Base-by-base conservation (phyloP, 441 rosid species). In the Croton laevigatus region DNA sequence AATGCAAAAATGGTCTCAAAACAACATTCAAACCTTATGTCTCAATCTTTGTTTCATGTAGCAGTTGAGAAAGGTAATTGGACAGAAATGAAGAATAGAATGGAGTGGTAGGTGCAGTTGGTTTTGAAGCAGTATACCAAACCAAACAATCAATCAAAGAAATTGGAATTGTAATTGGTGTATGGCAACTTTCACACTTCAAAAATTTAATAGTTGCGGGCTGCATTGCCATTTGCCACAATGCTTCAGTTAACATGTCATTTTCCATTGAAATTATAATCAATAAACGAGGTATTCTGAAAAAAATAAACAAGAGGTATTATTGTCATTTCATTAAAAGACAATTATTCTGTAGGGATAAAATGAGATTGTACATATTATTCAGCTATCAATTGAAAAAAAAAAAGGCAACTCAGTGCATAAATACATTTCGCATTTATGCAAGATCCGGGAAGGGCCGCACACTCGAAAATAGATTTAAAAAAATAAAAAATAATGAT, bases 61-160 rank as follows among this genome's bases (percentile, higher is more conserved):
- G 73, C 34, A 12, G 79, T 68, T 68, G 74, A 54, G 70, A 19
- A 71, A 68, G 65, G 49, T 75, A 17, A 77, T 69, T 73, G 40
- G 14, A 19, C 9, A 45, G 16, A 49, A 44, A 20, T 53, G 69
- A n/a, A n/a, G n/a, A n/a, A n/a, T n/a, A n/a, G 32, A 27, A 27
- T 27, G 32, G 32, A 27, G 32, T 16, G 76, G 69, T 75, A 62
- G 81, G 81, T 73, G 63, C 3, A 32, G 70, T 77, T 66, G 74
- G 75, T 72, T 66, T 72, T 73, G 71, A 66, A 65, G 14, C 34
- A 14, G 38, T 48, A 32, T 4, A 23, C 9, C 36, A 16, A 27
- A 49, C 17, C 17, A 49, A 49, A 49, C 7, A 19, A 49, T 48
- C 32, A 27, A 27, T 45, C 12, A 9, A 45, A 45, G 10, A 66